Conservation (phyloP, 768 basidiomycete species). For the Tricholoma flavovirens region DNA sequence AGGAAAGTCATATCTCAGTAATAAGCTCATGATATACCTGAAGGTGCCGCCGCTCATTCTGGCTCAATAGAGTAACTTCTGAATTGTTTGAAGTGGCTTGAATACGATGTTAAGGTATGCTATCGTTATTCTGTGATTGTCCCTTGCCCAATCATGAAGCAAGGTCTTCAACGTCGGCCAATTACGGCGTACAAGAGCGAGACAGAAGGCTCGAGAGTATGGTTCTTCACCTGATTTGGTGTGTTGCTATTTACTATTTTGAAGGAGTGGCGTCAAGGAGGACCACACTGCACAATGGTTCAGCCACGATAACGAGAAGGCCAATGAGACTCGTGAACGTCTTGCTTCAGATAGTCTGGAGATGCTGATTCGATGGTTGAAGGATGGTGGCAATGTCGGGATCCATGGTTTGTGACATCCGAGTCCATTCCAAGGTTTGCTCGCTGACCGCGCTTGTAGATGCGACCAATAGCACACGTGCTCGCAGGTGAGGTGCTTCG, state of each 20-base stretch:
- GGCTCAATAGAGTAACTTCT: constrained; percentile 8
- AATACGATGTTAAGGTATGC: constrained; percentile 89
- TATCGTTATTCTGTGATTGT: background rate
- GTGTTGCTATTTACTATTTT: constrained; percentile 1
- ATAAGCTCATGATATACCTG: constrained; percentile 95
- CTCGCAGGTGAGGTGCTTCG: constrained; percentile 51
- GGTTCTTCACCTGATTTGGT: constrained; percentile 9
- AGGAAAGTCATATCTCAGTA: constrained; percentile 97
- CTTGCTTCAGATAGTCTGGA: constrained; percentile 91
- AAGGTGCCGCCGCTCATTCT: constrained; percentile 48
- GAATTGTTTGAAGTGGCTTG: constrained; percentile 72
- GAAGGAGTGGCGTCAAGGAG: constrained; percentile 76
- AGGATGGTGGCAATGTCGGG: constrained; percentile 92
- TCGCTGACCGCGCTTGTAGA: constrained; percentile 41
- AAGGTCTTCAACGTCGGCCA: constrained; percentile 99
- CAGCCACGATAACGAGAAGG: constrained; percentile 77
- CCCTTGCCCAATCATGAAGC: background rate
- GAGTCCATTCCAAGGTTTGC: background rate
- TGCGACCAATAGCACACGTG: constrained; percentile 88
- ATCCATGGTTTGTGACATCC: constrained; percentile 70
- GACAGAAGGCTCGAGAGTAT: constrained; percentile 70
- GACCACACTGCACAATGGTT: constrained; percentile 92
- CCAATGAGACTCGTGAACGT: constrained; percentile 68
- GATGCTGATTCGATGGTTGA: constrained; percentile 92
- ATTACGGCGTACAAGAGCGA: constrained; percentile 80